Conservation (phyloP, 345 rosid genomes). For the Populus alba region DNA sequence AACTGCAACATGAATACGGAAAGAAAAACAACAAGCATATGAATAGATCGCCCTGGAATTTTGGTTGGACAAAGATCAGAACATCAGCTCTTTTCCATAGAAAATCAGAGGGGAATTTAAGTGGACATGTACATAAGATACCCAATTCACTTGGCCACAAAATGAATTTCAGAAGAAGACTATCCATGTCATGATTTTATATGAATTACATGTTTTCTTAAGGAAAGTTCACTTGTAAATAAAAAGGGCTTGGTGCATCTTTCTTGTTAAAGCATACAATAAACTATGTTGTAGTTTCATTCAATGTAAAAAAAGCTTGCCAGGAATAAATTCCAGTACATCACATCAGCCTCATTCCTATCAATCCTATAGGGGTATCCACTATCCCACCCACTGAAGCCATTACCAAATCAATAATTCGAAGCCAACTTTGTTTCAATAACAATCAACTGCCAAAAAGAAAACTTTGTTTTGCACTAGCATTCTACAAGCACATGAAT, state of each 20-base stretch:
- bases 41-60: conserved; percentile 35
- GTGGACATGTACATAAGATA: conserved; percentile 28
- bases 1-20: conserved; percentile 60
- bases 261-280: background rate
- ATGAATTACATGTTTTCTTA: conserved; percentile 1
- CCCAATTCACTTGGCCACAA: conserved; percentile 16
- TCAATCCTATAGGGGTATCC: background rate
- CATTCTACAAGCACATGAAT: background rate
- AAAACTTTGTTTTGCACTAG: background rate
- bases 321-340: background rate
- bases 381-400: background rate
- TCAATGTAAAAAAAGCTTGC: background rate
- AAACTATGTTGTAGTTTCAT: background rate
- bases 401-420: background rate
- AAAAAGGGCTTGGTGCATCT: background rate
- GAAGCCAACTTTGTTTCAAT: background rate
- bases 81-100: conserved; percentile 37
- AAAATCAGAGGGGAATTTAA: conserved; percentile 41
- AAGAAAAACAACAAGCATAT: conserved; percentile 50
- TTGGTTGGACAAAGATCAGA: conserved; percentile 55
- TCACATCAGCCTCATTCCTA: background rate
- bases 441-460: background rate
- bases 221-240: background rate
- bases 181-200: conserved; percentile 38
- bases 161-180: conserved; percentile 38